Conservation (phyloP, 495 filamentous ascomycete genomes). For the Glutinoglossum americanum region DNA sequence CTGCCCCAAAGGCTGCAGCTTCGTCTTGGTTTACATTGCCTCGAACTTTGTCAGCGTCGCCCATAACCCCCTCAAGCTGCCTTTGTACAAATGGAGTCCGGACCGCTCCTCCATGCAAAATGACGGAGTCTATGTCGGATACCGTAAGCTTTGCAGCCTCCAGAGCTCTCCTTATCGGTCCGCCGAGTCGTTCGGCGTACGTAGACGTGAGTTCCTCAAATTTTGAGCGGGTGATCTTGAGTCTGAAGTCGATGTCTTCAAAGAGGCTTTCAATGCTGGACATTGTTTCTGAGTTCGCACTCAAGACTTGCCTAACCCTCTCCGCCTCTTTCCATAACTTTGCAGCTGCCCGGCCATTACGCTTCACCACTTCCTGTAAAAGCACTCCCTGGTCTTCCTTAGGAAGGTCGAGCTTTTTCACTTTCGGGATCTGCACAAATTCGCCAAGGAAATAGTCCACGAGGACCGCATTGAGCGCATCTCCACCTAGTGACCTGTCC, state of each 20-base stretch:
- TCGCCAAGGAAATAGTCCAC: slow-evolving; percentile 68
- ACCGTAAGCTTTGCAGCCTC: slow-evolving; percentile 47
- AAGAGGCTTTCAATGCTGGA: slow-evolving; percentile 72
- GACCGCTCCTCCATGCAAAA: slow-evolving; percentile 78
- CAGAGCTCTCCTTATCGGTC: slow-evolving; percentile 53
- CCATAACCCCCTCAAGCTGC: slow-evolving; percentile 52
- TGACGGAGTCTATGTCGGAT: slow-evolving; percentile 66
- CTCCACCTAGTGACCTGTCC: slow-evolving; percentile 79
- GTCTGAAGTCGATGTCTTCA: slow-evolving; percentile 80
- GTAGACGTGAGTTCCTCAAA: slow-evolving; percentile 65
- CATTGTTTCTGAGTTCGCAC: slow-evolving; percentile 68
- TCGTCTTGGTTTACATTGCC: slow-evolving; percentile 96
- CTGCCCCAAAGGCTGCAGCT: slow-evolving; percentile 88
- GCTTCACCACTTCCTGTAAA: slow-evolving; percentile 28
- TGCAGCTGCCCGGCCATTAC: slow-evolving; percentile 64
- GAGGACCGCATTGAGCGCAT: slow-evolving; percentile 69
- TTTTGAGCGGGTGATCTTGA: slow-evolving; percentile 60
- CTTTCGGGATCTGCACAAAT: slow-evolving; percentile 46
- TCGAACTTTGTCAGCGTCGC: slow-evolving; percentile 54
- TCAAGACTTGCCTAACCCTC: slow-evolving; percentile 69
- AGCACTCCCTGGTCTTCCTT: slow-evolving; percentile 16
- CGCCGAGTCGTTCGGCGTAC: slow-evolving; percentile 43
- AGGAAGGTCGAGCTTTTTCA: slow-evolving; percentile 43
- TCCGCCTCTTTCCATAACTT: slow-evolving; percentile 86
- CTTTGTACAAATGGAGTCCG: slow-evolving; percentile 90